Evolutionary conservation across 1,284 basidiomycete genomes (phyloP), one percentile per base, ranked within the genome.

Genomic region (Rhodotorula sp.): DNA sequence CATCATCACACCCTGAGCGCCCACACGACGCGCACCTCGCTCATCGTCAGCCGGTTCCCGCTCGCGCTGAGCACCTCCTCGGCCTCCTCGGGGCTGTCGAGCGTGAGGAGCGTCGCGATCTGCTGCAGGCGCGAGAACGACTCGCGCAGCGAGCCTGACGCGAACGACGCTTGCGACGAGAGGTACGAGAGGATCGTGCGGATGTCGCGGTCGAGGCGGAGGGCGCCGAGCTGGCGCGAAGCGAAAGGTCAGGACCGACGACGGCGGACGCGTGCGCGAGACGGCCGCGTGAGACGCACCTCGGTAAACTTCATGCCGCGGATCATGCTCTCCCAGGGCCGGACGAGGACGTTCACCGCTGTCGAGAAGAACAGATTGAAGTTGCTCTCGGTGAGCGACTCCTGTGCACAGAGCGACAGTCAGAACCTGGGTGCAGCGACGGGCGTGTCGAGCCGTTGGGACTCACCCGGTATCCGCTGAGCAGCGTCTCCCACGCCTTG

Each of bases 181-280:
- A 99, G 86, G 81, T 91, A 93, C 4, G 88, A 86, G 19, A 88
- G 89, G 71, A 98, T 87, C 3, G 91, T 87, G 49, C 97, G 87
- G 53, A 99, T 83, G 80, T 99, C 97, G 45, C 91, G 88, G 79
- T 99, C 97, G 80, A 97, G 97, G 21, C 93, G 90, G 71, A 99
- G 90, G 4, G 95, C 95, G n/a, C 97, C 97, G 64, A 98, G 87
- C 91, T 97, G 75, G 9, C n/a, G 10, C 48, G 56, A 49, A 10
- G 17, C 48, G 53, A 65, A 16, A 25, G 9, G 57, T 13, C 16
- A 48, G 12, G 48, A 17, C 21, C 48, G 17, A 49, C 7, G 9
- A 17, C 19, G 19, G 4, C 17, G 17, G 19, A 23, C 10, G 48
- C 34, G 48, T 48, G 23, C 16, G 53, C 9, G 23, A 41, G 45